Conservation (phyloP, 306 rosid genomes). For the Trifolium pratense region DNA sequence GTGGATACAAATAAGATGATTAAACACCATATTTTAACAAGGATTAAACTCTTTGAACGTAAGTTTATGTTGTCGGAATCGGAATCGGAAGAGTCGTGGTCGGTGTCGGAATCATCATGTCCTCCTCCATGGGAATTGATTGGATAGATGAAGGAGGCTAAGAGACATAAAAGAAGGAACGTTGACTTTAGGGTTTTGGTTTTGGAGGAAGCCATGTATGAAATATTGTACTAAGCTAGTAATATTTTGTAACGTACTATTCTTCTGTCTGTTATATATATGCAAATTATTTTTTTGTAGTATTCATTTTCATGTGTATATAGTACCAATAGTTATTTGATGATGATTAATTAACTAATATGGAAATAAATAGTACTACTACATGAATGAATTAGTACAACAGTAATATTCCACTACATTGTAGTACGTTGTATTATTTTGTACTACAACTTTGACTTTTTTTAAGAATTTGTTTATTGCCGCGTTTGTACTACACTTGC, state of each 20-base stretch:
- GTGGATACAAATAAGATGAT: slow-evolving; percentile 64
- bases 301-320: slow-evolving; percentile 5
- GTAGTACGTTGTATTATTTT: too few species aligned
- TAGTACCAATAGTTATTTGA: background rate
- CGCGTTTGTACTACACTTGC: background rate
- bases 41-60: slow-evolving; percentile 50
- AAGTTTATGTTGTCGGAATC: slow-evolving; percentile 21
- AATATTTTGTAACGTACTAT: background rate
- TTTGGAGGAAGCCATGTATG: slow-evolving; percentile 51
- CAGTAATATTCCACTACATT: too few species aligned
- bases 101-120: slow-evolving; percentile 14
- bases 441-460: too few species aligned
- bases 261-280: background rate
- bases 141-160: slow-evolving; percentile 35
- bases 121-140: slow-evolving; percentile 61
- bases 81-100: background rate
- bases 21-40: slow-evolving; percentile 79
- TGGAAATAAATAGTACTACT: too few species aligned
- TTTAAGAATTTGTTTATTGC: too few species aligned
- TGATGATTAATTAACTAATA: background rate
- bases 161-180: slow-evolving; percentile 41
- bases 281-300: background rate
- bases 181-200: slow-evolving; percentile 56
- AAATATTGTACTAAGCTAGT: too few species aligned
- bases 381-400: too few species aligned